Evolutionary conservation across 768 basidiomycete genomes (phyloP).

Genomic region (Pleurotus pulmonarius): DNA sequence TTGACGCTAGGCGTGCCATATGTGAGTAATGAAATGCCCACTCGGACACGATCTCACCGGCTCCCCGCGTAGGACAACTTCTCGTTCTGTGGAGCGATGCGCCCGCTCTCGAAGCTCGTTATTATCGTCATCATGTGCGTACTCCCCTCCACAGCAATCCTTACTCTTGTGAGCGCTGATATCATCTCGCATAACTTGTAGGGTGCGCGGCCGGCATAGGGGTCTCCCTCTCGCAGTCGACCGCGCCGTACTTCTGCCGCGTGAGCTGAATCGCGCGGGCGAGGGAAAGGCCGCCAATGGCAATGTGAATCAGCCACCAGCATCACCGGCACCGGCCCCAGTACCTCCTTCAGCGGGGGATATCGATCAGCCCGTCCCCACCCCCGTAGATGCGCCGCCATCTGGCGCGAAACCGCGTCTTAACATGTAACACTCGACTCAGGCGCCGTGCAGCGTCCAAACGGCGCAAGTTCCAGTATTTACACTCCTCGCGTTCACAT

Average conservation of each 20-base stretch:
- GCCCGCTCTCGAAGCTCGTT: slow-evolving; percentile 67
- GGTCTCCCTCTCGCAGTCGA: slow-evolving; percentile 68
- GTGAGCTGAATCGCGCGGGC: slow-evolving; percentile 23
- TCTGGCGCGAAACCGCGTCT: not conserved
- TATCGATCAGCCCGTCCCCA: not conserved
- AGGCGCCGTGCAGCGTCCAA: no score
- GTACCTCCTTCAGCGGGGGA: no score
- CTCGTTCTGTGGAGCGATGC: slow-evolving; percentile 60
- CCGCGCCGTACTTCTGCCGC: slow-evolving; percentile 43
- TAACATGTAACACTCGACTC: not conserved
- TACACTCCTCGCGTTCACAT: no score
- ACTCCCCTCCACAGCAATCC: not conserved
- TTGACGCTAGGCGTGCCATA: slow-evolving; percentile 60
- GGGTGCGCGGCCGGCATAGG: slow-evolving; percentile 69
- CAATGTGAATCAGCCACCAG: not conserved
- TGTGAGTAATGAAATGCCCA: slow-evolving; percentile 19
- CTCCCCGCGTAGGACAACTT: slow-evolving; percentile 43
- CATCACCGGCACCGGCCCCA: not conserved
- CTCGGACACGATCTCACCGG: not conserved
- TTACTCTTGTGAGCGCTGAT: not conserved
- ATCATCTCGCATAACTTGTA: slow-evolving; percentile 16
- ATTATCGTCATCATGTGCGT: slow-evolving; percentile 65
- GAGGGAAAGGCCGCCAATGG: not conserved
- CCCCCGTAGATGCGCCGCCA: not conserved
- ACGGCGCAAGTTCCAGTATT: no score